Conservation (phyloP, 306 rosid species). For the Vigna hirtella region DNA sequence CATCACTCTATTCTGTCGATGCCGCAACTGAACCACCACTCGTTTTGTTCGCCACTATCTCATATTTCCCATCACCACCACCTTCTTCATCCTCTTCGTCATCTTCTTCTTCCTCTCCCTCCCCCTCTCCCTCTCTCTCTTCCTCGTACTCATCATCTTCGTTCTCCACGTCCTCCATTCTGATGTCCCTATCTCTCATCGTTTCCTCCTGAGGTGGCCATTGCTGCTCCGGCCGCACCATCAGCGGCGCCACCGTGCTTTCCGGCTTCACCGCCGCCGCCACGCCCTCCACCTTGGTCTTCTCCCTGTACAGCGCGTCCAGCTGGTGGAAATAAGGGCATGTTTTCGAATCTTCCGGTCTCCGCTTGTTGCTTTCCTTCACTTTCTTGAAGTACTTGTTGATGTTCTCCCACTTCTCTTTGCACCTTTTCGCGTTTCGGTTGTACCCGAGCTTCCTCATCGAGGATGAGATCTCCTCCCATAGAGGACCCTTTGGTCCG, state of each 20-base stretch:
- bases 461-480: constrained; percentile 87
- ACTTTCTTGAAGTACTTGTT: constrained; percentile 99
- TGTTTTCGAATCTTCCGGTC: constrained; percentile 87
- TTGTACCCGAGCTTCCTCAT: constrained; percentile 80
- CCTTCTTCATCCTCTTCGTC: constrained; percentile 39
- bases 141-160: constrained; percentile 56
- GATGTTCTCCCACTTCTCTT: constrained; percentile 98
- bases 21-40: constrained; percentile 39
- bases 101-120: constrained; percentile 44
- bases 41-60: constrained; percentile 69
- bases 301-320: constrained; percentile 73
- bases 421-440: constrained; percentile 81
- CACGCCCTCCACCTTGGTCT: constrained; percentile 44
- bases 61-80: constrained; percentile 50
- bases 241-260: constrained; percentile 60
- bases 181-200: constrained; percentile 8
- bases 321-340: constrained; percentile 89
- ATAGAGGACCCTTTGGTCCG: constrained; percentile 84
- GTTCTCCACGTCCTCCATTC: constrained; percentile 40
- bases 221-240: constrained; percentile 95
- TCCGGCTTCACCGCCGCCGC: constrained; percentile 37
- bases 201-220: constrained; percentile 75
- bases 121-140: constrained; percentile 35
- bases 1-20: constrained; percentile 41
- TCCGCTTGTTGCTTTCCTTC: constrained; percentile 81